Evolutionary conservation across 192 early-diverging fungal genomes (phyloP).

Genomic region (Funneliformis mosseae): DNA sequence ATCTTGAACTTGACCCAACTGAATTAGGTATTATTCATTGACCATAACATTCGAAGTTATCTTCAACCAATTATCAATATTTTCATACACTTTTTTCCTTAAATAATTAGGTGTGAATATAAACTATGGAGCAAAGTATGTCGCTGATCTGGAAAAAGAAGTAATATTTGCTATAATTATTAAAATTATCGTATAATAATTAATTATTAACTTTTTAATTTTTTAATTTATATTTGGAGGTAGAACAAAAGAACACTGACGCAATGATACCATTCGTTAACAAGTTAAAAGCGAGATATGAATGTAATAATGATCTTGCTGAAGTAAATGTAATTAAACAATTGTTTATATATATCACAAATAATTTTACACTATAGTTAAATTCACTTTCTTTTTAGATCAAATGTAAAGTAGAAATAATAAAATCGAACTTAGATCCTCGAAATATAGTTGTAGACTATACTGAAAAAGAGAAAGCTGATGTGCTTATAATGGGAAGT

Average conservation of each 20-base stretch:
- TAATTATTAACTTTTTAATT: background rate
- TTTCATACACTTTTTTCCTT: background rate
- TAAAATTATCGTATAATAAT: background rate
- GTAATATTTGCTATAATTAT: background rate
- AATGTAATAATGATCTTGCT: background rate
- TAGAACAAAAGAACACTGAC: slow-evolving; percentile 8
- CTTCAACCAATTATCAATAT: background rate
- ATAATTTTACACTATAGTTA: background rate
- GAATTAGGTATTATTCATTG: slow-evolving; percentile 19
- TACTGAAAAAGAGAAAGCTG: slow-evolving; percentile 34
- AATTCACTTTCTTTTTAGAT: background rate
- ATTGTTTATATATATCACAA: background rate
- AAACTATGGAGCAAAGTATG: slow-evolving; percentile 15
- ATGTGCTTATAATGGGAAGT: slow-evolving; percentile 45
- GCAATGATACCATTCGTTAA: slow-evolving; percentile 8
- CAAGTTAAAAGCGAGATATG: background rate
- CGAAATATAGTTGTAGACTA: slow-evolving; percentile 39
- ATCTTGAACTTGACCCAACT: slow-evolving; percentile 37
- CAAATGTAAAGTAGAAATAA: slow-evolving; percentile 19
- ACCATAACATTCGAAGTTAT: background rate
- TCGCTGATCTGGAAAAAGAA: slow-evolving; percentile 30
- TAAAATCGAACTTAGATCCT: slow-evolving; percentile 33
- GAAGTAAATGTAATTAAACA: too few relatives aligned
- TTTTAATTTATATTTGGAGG: background rate
- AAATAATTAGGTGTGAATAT: slow-evolving; percentile 14